Evolutionary conservation across 2,329 filamentous ascomycete species (phyloP), one percentile per base, ranked within the genome.

Genomic region (Penicillium sp.): DNA sequence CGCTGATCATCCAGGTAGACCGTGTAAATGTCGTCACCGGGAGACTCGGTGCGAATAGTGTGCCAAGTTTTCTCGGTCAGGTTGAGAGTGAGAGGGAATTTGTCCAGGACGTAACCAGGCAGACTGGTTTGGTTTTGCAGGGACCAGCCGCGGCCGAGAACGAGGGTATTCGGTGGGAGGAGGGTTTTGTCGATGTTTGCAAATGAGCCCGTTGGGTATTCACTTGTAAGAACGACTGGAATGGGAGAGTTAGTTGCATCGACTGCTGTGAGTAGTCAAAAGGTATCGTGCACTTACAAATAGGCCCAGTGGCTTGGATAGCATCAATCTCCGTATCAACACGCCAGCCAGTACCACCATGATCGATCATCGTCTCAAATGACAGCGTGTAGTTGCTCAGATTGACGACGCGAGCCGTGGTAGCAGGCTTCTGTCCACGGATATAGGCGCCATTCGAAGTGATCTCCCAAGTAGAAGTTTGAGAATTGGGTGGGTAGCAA

Each of bases 251-350:
- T 7, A 35, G 22, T 22, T 13, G 4, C 13, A 26, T 45, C 3
- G 7, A 24, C 4, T 45, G 12, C 5, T 2, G 3, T 26, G 7
- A 15, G 10, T 15, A 15, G 42, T 24, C 22, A 4, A 45, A 24
- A 10, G 12, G 12, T 45, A 15, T 33, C 3, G 5, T 7, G 28
- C 4, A 28, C 55, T 49, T 49, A 57, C 55, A 57, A 7, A 57
- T 57, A 38, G 55, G 55, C 2, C 55, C 55, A 33, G 55, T 57
- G 6, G 55, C 55, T 57, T 57, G 55, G 17, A 57, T 57, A 17
- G 55, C 55, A 49, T 57, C 55, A 38, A 57, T 57, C 55, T 57
- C 55, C 7, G 55, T 57, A 38, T 57, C 55, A 57, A 57, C 42
- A 38, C 55, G 55, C 56, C 56, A 58, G 9, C 56, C 56, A 24